These are phyloP conservation scores for Penicillium sp. DNA, from an alignment of 2,329 filamentous ascomycete genomes.

Conservation along the genomic window DNA sequence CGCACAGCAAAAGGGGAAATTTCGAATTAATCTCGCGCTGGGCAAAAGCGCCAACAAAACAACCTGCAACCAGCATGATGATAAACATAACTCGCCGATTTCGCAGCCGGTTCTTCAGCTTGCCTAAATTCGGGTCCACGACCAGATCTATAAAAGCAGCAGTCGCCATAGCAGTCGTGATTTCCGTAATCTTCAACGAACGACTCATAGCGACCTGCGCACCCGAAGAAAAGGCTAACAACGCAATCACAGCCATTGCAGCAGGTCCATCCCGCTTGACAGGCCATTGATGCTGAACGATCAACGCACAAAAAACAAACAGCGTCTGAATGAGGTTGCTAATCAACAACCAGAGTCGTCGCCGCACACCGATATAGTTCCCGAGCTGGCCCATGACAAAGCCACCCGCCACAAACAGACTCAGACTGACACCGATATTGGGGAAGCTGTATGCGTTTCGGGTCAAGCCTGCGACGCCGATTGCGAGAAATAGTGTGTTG, in stretches of 20 bases:
- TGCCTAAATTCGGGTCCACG: slow-evolving; percentile 55
- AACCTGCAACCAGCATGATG: slow-evolving; percentile 15
- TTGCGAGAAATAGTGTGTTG: slow-evolving; percentile 62
- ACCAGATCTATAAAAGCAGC: slow-evolving; percentile 63
- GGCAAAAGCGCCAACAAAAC: slow-evolving; percentile 19
- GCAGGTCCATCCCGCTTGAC: slow-evolving; percentile 39
- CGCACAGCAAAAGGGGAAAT: slow-evolving; percentile 17
- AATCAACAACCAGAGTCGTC: slow-evolving; percentile 55
- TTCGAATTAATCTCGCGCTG: slow-evolving; percentile 12
- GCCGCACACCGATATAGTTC: slow-evolving; percentile 52
- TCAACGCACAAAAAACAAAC: slow-evolving; percentile 56
- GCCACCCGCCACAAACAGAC: slow-evolving; percentile 57
- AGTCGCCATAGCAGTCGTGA: slow-evolving; percentile 65
- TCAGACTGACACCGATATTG: slow-evolving; percentile 58
- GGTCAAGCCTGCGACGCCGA: slow-evolving; percentile 51
- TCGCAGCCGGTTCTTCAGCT: slow-evolving; percentile 49
- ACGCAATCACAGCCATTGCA: slow-evolving; percentile 49
- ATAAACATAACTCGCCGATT: slow-evolving; percentile 18
- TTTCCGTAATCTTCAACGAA: slow-evolving; percentile 57
- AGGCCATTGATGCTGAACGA: slow-evolving; percentile 44
- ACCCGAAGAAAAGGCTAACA: slow-evolving; percentile 58
- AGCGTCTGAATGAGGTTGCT: slow-evolving; percentile 57
- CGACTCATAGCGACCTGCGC: slow-evolving; percentile 58
- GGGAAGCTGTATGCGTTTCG: slow-evolving; percentile 52
- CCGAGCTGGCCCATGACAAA: slow-evolving; percentile 59